Conservation (phyloP, 2,329 filamentous ascomycete species). For the Talaromyces marneffei region DNA sequence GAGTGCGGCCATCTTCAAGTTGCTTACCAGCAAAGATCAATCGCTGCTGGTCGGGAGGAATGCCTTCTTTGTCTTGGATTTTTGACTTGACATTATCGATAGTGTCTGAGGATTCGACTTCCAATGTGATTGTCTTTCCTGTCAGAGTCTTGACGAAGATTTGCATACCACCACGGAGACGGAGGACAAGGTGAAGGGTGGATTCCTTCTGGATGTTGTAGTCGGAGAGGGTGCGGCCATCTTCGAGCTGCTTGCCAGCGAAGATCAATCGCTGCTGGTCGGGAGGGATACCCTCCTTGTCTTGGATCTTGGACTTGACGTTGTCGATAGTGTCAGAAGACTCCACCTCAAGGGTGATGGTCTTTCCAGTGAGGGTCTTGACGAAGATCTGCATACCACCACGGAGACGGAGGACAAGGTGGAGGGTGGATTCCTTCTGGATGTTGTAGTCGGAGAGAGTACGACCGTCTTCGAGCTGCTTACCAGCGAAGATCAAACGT, state of each 20-base stretch:
- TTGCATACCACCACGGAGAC: constrained; percentile 73
- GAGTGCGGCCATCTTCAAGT: constrained; percentile 30
- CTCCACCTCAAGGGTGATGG: constrained; percentile 58
- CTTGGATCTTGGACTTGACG: constrained; percentile 48
- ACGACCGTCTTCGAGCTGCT: constrained; percentile 54
- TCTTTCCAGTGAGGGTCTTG: constrained; percentile 95
- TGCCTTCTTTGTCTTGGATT: constrained; percentile 76
- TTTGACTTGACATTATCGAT: constrained; percentile 94
- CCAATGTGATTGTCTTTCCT: constrained; percentile 90
- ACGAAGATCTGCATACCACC: constrained; percentile 63
- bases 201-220: constrained; percentile 97
- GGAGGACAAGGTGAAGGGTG: constrained; percentile 77
- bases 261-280: constrained; percentile 97
- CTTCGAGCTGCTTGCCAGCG: constrained; percentile 92
- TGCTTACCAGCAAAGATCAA: constrained; percentile 16
- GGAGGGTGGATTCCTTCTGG: constrained; percentile 61
- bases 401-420: constrained; percentile 68
- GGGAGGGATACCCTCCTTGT: constrained; percentile 94
- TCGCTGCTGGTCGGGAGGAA: constrained; percentile 63
- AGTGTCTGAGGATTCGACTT: constrained; percentile 82
- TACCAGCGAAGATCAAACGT: constrained; percentile 54
- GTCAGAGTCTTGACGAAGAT: constrained; percentile 55
- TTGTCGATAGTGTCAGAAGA: constrained; percentile 16
- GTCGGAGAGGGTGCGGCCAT: constrained; percentile 81
- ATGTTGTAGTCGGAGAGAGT: constrained; percentile 53